Base-by-base conservation (phyloP, 805 yeast species). In the Teunomyces aglyptinius region DNA sequence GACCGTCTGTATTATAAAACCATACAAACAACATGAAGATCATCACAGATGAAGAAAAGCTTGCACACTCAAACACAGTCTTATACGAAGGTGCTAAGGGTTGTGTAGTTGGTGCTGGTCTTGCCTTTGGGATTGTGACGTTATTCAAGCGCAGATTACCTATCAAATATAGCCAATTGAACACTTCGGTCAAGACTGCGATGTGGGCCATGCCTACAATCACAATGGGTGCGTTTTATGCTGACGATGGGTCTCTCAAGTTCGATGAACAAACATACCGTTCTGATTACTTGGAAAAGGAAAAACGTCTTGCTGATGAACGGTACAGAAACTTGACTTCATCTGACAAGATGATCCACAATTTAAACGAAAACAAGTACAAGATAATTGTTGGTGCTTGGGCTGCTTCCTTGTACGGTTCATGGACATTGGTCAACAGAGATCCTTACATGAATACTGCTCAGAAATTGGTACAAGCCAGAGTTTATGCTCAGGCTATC, bases 161-260 rank as follows among this genome's bases (percentile, higher is more conserved):
- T 1, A 64, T 46, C 18, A 55, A 56, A 51, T 70, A 69, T 49
- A 57, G 52, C 7, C 55, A 57, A 12, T 63, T 72, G 55, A 72
- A 59, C 53, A 50, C 75, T 3, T 59, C 68, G 31, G 59, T 71
- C 44, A 71, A 68, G 51, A 55, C 77, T 12, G 63, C 68, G 46
- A 55, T 70, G 41, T 46, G 71, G 43, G 59, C 64, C 8, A 63
- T 71, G 67, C 77, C 77, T 24, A 68, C 76, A 3, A 58, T 71
- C 38, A 54, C 67, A 1, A 44, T 62, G 29, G 63, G 61, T 29
- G 75, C 75, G 0, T 70, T 72, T 46, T 72, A 55, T 57, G 76
- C 76, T 11, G 77, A 72, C 50, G 71, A 68, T 47, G 77, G 77
- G 20, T 68, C 75, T n/a, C 61, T 69, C 42, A 75, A 70, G 46